Conservation (phyloP, 2,329 filamentous ascomycete genomes). For the Aphanoascus verrucosus region DNA sequence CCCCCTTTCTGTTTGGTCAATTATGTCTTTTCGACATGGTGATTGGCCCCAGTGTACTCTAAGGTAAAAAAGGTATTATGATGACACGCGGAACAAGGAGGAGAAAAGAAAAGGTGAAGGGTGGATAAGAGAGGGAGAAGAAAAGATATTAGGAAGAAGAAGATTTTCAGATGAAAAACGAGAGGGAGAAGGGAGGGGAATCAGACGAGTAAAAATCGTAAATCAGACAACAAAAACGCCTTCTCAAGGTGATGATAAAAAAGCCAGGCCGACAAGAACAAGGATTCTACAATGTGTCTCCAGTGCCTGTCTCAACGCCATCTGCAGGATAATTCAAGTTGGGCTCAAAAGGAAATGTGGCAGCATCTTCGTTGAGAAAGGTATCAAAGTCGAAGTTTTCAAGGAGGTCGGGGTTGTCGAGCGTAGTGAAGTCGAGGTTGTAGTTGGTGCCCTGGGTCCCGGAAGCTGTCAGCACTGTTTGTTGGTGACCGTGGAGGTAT, state of each 20-base stretch:
- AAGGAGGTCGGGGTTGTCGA: conserved; percentile 39
- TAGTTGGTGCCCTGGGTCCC: conserved; percentile 24
- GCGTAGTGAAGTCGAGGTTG: conserved; percentile 36
- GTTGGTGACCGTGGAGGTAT: neutral
- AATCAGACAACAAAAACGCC: neutral
- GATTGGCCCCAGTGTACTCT: neutral
- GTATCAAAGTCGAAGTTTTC: conserved; percentile 56
- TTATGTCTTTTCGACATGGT: neutral
- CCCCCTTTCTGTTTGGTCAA: neutral
- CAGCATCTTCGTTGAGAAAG: conserved; percentile 48
- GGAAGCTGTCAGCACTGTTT: neutral
- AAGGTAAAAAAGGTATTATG: conserved; percentile 11
- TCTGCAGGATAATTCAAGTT: conserved; percentile 30
- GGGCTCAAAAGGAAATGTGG: conserved; percentile 35
- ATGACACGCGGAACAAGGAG: conserved; percentile 12
- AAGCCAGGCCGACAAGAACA: neutral
- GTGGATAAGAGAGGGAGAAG: neutral
- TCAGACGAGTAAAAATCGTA: too few relatives aligned
- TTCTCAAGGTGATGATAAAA: neutral
- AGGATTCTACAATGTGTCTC: conserved; percentile 26
- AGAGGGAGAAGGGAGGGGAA: neutral
- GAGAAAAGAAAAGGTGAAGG: neutral
- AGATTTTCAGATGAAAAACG: neutral
- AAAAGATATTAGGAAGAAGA: neutral
- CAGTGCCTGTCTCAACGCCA: conserved; percentile 35